Percentiles rank a stretch among this genome's conserved stretches.
phyloP scores from a whole-genome alignment of 192 early-diverging fungal genomes.

The Coemansia sp. region DNA sequence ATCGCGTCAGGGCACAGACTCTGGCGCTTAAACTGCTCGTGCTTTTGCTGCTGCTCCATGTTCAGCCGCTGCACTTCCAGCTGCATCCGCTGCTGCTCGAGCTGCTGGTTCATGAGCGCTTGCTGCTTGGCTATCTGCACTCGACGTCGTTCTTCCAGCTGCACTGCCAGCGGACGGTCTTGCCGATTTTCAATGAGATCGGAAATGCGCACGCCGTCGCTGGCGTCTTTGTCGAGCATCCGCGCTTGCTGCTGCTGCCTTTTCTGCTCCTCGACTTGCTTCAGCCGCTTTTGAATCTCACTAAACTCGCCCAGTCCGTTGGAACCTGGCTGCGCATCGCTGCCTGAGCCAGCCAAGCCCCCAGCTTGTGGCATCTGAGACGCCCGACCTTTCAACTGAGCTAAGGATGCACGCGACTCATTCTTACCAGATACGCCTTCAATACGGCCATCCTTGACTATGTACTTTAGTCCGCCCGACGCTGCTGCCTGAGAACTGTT shows the following conservation, averaged over 20 bases:
- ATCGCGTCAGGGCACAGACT: conserved; percentile 34
- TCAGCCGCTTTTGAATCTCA: conserved; percentile 36
- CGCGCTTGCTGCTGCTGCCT: conserved; percentile 22
- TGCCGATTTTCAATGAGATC: conserved; percentile 47
- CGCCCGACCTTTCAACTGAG: neutral
- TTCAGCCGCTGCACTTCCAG: conserved; percentile 24
- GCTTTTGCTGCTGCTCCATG: conserved; percentile 38
- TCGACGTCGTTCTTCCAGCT: conserved; percentile 38
- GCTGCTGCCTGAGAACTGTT: neutral
- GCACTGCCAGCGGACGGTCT: conserved; percentile 38
- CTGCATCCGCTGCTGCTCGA: conserved; percentile 37
- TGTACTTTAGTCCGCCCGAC: conserved; percentile 11
- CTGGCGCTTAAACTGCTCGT: conserved; percentile 47
- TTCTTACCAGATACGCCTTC: neutral
- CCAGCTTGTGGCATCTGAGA: neutral
- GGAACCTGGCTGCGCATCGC: neutral
- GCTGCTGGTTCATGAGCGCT: conserved; percentile 41
- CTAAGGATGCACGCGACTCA: neutral
- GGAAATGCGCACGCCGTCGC: conserved; percentile 42
- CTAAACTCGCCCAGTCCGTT: conserved; percentile 29
- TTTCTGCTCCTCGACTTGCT: conserved; percentile 36
- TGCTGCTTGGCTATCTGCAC: conserved; percentile 52
- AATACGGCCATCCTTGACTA: conserved; percentile 20
- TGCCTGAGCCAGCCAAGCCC: neutral
- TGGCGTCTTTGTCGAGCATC: conserved; percentile 34